These are phyloP conservation scores for Eurotiales sp. DNA, from an alignment of 2,329 filamentous ascomycete species.

Conservation along the genomic window DNA sequence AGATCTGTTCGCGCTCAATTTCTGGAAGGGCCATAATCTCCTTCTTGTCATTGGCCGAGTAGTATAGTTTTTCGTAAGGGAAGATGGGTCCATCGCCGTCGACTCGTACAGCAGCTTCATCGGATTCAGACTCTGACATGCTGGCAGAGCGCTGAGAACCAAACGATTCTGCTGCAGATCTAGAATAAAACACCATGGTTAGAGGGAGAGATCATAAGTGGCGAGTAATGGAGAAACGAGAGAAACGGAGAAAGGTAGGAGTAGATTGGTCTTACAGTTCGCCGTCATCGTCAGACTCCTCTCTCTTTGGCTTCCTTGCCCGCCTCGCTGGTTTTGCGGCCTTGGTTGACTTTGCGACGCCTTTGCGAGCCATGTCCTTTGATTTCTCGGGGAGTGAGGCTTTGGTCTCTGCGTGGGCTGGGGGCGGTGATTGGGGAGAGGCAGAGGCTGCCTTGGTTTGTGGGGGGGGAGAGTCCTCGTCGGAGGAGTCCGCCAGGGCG, in stretches of 20 bases:
- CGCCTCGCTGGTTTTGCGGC: constrained; percentile 17
- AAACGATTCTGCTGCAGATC: constrained; percentile 65
- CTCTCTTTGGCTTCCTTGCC: constrained; percentile 49
- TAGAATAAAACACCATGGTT: constrained; percentile 35
- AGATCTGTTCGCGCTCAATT: constrained; percentile 82
- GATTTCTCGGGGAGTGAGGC: constrained; percentile 40
- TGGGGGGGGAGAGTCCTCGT: constrained; percentile 52
- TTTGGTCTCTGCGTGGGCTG: constrained; percentile 44
- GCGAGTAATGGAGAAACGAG: constrained; percentile 1
- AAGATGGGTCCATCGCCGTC: constrained; percentile 56
- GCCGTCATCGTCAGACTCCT: constrained; percentile 70
- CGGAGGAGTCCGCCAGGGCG: constrained; percentile 72
- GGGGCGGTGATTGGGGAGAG: constrained; percentile 52
- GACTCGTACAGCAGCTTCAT: constrained; percentile 48
- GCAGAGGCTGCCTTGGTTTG: constrained; percentile 51
- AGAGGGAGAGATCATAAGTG: neutral
- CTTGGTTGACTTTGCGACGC: constrained; percentile 34
- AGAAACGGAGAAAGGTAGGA: no score
- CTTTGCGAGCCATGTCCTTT: constrained; percentile 47
- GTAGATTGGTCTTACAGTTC: constrained; percentile 69
- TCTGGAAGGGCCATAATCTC: constrained; percentile 83
- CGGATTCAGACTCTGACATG: constrained; percentile 82
- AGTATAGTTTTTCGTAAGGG: constrained; percentile 83
- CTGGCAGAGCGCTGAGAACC: constrained; percentile 76
- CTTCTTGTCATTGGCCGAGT: constrained; percentile 67